Conservation (phyloP, 1,284 basidiomycete genomes). For the Leucoagaricus sp. region DNA sequence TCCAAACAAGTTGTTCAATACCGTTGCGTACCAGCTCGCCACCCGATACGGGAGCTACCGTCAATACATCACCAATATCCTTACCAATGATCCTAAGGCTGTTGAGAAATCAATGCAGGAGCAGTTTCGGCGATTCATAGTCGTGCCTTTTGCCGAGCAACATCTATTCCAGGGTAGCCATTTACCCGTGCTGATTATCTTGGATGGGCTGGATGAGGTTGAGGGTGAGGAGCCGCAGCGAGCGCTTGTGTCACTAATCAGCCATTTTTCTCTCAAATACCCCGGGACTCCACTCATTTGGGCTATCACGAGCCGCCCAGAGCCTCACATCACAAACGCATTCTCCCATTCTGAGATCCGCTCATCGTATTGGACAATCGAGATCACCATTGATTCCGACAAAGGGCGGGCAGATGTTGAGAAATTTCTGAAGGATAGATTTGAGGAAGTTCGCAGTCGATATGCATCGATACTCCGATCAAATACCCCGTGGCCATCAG, state of each 20-base stretch:
- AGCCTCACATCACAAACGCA: not conserved
- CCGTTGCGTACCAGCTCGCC: not conserved
- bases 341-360: not conserved
- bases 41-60: not conserved
- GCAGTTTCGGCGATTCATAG: constrained; percentile 6
- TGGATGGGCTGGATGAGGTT: constrained; percentile 8
- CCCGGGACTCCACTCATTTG: not conserved
- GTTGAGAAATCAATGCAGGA: not conserved
- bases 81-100: not conserved
- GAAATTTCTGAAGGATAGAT: not conserved
- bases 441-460: not conserved
- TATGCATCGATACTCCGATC: no score
- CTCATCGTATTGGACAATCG: not conserved
- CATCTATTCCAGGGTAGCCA: not conserved
- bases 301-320: constrained; percentile 2
- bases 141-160: not conserved
- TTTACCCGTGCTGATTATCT: not conserved
- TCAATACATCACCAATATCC: not conserved
- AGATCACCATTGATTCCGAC: not conserved
- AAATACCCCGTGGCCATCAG: not conserved
- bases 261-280: not conserved
- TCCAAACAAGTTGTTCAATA: not conserved
- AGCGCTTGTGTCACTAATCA: not conserved
- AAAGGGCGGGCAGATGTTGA: constrained; percentile 2
- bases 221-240: not conserved